Base-by-base conservation (phyloP, 1,284 basidiomycete genomes). In the Rugosomyces carneus region DNA sequence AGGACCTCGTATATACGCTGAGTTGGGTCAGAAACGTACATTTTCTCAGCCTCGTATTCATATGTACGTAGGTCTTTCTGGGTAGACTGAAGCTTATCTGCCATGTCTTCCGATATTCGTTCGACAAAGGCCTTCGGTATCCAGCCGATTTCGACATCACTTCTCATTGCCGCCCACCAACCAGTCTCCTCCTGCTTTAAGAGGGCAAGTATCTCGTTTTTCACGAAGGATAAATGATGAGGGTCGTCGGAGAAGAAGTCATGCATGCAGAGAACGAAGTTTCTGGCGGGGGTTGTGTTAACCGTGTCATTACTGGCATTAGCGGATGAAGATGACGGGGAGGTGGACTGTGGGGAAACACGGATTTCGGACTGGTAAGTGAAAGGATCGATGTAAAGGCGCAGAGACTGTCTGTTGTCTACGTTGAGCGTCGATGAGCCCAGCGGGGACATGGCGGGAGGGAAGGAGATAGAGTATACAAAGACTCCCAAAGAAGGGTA, bases 121-220 rank as follows among this genome's bases (percentile, higher is more conserved):
- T 59, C 61, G 2, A 82, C 75, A 56, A 74, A 82, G 0, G 76
- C 74, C 49, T 72, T 66, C 8, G 85, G 85, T 52, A 89, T 78
- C 85, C 86, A 89, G 41, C 85, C 84, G 35, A 84, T 71, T 29
- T 72, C 65, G 8, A 68, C 70, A 35, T 72, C 71, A 7, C 64
- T 65, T n/a, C 76, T 71, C 60, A 82, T 72, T 23, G 85, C 86
- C 21, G 82, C 84, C 83, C 84, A 88, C 85, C 85, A 88, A 5
- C 86, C 85, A 3, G 78, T 76, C n/a, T 73, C 69, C 60, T 87
- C 83, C 59, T 73, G 70, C 61, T 78, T 78, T 34, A 88, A 69
- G 40, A 89, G 68, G 23, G 77, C 73, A 23, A 89, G 63, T 9
- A 87, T 72, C 52, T 88, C 85, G 51, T 78, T 76, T 63, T 76